Evolutionary conservation across 2,329 filamentous ascomycete species (phyloP).

Genomic region (Trichoderma guizhouense): DNA sequence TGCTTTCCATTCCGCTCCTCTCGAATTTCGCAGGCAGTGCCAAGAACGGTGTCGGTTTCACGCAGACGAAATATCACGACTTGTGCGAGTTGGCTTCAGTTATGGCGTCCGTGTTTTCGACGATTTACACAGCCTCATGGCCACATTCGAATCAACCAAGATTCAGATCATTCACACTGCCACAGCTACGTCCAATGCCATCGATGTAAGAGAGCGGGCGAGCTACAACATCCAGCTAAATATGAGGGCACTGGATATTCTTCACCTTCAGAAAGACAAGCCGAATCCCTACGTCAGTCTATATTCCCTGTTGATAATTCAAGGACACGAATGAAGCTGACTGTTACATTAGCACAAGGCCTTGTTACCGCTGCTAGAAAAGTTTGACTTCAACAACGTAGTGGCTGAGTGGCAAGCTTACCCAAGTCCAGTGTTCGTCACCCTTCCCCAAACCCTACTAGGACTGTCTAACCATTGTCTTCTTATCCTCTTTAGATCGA

Average conservation of each 20-base stretch:
- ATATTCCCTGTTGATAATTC: no score
- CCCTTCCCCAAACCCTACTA: background rate
- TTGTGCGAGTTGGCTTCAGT: background rate
- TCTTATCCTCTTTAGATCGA: background rate
- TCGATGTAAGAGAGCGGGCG: background rate
- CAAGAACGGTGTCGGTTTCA: slow-evolving; percentile 10
- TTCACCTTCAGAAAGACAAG: slow-evolving; percentile 1
- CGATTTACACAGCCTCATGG: slow-evolving; percentile 6
- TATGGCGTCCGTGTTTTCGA: slow-evolving; percentile 2
- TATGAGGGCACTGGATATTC: background rate
- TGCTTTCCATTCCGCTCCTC: background rate
- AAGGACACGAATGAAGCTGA: background rate
- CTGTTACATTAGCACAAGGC: background rate
- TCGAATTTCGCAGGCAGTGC: slow-evolving; percentile 4
- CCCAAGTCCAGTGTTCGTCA: slow-evolving; percentile 3
- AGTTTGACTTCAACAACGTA: slow-evolving; percentile 9
- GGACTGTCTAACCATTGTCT: background rate
- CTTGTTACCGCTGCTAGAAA: slow-evolving; percentile 1
- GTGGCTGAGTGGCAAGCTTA: slow-evolving; percentile 14
- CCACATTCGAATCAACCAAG: slow-evolving; percentile 10
- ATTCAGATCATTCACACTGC: slow-evolving; percentile 13
- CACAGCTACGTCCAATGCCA: slow-evolving; percentile 2
- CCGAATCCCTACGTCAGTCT: background rate
- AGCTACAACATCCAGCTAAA: slow-evolving; percentile 5
- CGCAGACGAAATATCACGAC: slow-evolving; percentile 6